Evolutionary conservation across 192 early-diverging fungal genomes (phyloP), one percentile per base, ranked within the genome.

Genomic region (Umbelopsis ramanniana): DNA sequence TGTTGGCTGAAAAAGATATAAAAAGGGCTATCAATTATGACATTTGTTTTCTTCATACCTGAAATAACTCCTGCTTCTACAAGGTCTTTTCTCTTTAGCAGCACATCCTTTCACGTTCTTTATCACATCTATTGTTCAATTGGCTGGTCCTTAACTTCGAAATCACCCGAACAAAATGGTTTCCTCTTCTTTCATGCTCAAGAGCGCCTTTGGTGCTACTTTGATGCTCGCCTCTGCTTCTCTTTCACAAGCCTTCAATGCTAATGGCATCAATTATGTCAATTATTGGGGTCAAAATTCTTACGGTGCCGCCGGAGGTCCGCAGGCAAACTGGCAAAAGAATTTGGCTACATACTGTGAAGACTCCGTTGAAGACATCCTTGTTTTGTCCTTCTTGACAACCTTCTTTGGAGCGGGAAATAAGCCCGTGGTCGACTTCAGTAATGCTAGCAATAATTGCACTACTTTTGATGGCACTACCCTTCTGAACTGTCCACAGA

Each of bases 401-500:
- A 52, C 40, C 19, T 71, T 71, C 69, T 63, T 63, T 63, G 57
- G 29, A 29, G 35, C 29, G 3, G 57, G 57, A 22, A 63, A 63
- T 35, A 29, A 63, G n/a, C 57, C 57, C 14, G 57, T 63, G 14
- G 1, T 63, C 35, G 57, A 63, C 33, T 63, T 63, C 7, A 63
- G 57, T 19, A 63, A 63, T 17, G 26, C 57, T 19, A 26, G 57
- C 57, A 63, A 63, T 35, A 38, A 26, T 26, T 63, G 57, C n/a
- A 37, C 70, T 35, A 72, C 17, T 37, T 76, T 38, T 43, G n/a
- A 17, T 68, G 77, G 78, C 5, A 80, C 84, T 43, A n/a, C 69
- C 4, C 69, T 90, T 67, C 80, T 86, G 50, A 72, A 85, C 68
- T 88, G 87, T 60, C 85, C 87, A 15, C 70, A 84, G 33, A 73